Conservation (phyloP, 805 yeast genomes). For the Naumovozyma castellii region DNA sequence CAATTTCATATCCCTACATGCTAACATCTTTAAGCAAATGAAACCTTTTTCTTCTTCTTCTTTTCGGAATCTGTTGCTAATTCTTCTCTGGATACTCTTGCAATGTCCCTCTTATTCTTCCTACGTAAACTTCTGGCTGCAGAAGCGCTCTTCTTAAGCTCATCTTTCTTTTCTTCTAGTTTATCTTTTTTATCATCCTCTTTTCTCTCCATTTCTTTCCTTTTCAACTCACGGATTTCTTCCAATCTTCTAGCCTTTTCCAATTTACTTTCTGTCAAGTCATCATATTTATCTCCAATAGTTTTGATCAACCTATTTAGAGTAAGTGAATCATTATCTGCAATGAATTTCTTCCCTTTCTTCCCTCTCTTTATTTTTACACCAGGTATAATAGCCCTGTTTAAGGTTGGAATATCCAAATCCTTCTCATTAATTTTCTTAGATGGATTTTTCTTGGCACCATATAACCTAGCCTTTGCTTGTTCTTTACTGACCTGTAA, state of each 20-base stretch:
- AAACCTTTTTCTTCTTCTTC: conserved; percentile 36
- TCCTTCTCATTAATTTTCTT: conserved; percentile 48
- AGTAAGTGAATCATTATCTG: conserved; percentile 53
- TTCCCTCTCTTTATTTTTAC: conserved; percentile 68
- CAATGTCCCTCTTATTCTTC: conserved; percentile 33
- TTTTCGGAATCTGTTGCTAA: conserved; percentile 15
- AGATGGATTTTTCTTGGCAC: conserved; percentile 47
- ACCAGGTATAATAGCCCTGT: conserved; percentile 81
- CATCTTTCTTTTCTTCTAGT: conserved; percentile 67
- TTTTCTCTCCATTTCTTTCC: conserved; percentile 77
- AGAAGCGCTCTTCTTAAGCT: conserved; percentile 62
- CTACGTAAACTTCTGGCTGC: conserved; percentile 63
- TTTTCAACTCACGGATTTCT: conserved; percentile 77
- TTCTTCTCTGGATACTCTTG: conserved; percentile 8
- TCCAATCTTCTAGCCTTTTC: conserved; percentile 86
- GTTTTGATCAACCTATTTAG: conserved; percentile 64
- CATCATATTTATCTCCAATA: conserved; percentile 75
- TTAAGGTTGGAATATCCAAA: conserved; percentile 67
- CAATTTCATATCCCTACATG: background rate
- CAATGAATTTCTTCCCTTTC: conserved; percentile 74
- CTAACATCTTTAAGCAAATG: conserved; percentile 35
- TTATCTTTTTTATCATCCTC: conserved; percentile 61
- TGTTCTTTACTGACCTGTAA: conserved; percentile 55
- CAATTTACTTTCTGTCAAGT: conserved; percentile 73
- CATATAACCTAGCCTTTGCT: conserved; percentile 55